Percentiles rank a stretch among this genome's conserved stretches.
These are phyloP conservation scores for Staphylotrichum tortipilum DNA, from an alignment of 495 filamentous ascomycete genomes.

Conservation along the genomic window DNA sequence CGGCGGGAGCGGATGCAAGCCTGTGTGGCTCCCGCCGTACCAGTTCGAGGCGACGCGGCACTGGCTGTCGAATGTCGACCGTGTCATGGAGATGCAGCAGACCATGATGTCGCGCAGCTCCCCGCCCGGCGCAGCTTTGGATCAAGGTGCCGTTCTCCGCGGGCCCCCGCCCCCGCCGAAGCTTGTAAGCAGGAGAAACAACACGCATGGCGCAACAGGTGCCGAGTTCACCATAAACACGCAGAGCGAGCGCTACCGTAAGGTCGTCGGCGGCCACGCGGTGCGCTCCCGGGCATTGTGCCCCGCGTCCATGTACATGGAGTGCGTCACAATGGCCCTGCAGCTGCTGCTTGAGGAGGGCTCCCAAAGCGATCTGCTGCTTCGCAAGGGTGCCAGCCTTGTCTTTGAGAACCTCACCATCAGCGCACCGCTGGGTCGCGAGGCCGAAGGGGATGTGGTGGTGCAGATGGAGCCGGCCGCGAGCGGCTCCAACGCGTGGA, in stretches of 20 bases:
- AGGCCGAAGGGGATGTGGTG: not conserved
- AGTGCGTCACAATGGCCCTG: conserved; percentile 20
- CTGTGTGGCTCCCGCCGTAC: conserved; percentile 43
- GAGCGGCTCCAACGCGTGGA: too few relatives aligned
- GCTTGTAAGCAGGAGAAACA: too few relatives aligned
- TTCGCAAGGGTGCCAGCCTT: not conserved
- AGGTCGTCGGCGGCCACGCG: conserved; percentile 17
- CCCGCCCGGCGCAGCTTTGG: too few relatives aligned
- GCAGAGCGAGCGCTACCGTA: not conserved
- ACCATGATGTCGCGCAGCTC: too few relatives aligned
- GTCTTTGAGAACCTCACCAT: conserved; percentile 2
- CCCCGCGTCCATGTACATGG: conserved; percentile 34
- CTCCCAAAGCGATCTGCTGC: too few relatives aligned
- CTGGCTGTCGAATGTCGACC: conserved; percentile 6
- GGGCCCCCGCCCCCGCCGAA: too few relatives aligned
- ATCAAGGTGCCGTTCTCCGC: too few relatives aligned
- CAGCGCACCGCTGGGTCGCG: not conserved
- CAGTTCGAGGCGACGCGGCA: conserved; percentile 44
- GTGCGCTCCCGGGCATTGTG: conserved; percentile 20
- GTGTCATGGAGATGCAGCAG: too few relatives aligned
- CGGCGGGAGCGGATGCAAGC: not conserved
- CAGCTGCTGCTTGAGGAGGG: conserved; percentile 10
- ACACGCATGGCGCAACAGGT: too few relatives aligned
- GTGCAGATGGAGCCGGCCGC: not conserved
- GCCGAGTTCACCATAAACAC: conserved; percentile 11